A percentile compares a stretch with the other conserved stretches of the same genome.
These are phyloP conservation scores for Podospora pseudoanserina DNA, from an alignment of 495 filamentous ascomycete genomes.

Conservation along the genomic window DNA sequence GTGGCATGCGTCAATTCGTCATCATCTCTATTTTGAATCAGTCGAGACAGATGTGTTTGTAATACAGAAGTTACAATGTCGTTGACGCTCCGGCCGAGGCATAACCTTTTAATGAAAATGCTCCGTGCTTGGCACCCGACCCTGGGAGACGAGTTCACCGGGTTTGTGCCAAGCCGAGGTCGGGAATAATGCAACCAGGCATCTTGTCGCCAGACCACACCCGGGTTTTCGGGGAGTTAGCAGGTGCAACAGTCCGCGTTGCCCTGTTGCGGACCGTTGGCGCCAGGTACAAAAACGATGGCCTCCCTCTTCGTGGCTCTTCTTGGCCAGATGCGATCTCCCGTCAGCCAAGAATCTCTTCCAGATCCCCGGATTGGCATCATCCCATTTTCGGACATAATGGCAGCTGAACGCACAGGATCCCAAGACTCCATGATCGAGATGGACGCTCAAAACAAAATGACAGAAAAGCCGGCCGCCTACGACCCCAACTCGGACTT, in stretches of 20 bases:
- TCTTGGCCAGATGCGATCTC: neutral
- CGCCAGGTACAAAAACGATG: neutral
- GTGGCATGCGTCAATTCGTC: neutral
- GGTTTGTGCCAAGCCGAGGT: neutral
- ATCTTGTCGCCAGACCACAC: neutral
- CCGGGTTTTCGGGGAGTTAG: neutral
- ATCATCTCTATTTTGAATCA: neutral
- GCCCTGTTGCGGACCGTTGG: neutral
- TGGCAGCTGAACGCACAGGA: conserved; percentile 1
- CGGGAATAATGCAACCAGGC: neutral
- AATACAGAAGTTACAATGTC: no score
- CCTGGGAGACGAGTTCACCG: neutral
- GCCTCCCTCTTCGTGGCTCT: neutral
- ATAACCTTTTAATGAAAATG: neutral
- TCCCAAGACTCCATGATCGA: conserved; percentile 5
- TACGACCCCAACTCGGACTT: conserved; percentile 23
- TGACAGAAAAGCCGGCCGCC: conserved; percentile 20
- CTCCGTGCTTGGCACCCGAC: neutral
- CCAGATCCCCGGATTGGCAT: neutral
- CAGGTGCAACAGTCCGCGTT: neutral
- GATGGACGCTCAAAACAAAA: conserved; percentile 5
- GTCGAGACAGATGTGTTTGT: neutral
- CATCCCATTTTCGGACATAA: neutral
- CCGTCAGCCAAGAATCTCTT: neutral
- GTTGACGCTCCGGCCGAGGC: neutral